phyloP scores from a whole-genome alignment of 225 moss, liverwort and hornwort species.

The Bryum argenteum region DNA sequence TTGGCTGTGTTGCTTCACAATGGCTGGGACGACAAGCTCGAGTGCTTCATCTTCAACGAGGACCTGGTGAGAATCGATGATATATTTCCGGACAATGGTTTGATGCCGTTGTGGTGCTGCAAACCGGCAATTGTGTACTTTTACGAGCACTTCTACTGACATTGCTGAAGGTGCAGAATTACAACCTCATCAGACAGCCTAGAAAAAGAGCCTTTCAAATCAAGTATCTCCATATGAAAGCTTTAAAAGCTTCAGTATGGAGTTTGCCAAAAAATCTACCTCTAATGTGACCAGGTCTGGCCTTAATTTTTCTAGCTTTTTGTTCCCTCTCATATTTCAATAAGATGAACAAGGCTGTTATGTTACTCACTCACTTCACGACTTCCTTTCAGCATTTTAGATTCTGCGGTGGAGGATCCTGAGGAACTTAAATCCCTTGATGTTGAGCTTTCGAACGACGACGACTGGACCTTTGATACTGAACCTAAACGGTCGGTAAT shows the following conservation, averaged over 20 bases:
- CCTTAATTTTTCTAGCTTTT: background rate
- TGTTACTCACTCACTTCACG: constrained; percentile 29
- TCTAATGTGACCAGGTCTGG: constrained; percentile 36
- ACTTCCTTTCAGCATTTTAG: constrained; percentile 34
- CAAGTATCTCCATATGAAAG: constrained; percentile 26
- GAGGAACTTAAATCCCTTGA: constrained; percentile 15
- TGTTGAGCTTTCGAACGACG: constrained; percentile 26
- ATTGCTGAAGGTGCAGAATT: constrained; percentile 38
- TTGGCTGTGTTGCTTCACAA: constrained; percentile 91
- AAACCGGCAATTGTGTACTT: constrained; percentile 78
- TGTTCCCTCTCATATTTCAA: constrained; percentile 13
- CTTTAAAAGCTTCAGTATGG: constrained; percentile 37
- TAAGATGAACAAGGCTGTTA: background rate
- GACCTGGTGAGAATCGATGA: constrained; percentile 67
- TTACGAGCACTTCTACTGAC: constrained; percentile 54
- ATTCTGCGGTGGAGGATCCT: constrained; percentile 27
- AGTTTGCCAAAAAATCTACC: constrained; percentile 23
- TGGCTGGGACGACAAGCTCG: constrained; percentile 88
- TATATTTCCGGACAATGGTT: constrained; percentile 93
- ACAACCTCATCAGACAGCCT: constrained; percentile 31
- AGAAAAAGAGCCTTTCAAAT: constrained; percentile 26
- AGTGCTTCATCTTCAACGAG: constrained; percentile 80
- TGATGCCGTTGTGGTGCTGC: constrained; percentile 80
- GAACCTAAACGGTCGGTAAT: constrained; percentile 39
- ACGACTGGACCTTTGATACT: constrained; percentile 27